Conservation (phyloP, 2,329 filamentous ascomycete species). For the Lasiodiplodia hormozganensis region DNA sequence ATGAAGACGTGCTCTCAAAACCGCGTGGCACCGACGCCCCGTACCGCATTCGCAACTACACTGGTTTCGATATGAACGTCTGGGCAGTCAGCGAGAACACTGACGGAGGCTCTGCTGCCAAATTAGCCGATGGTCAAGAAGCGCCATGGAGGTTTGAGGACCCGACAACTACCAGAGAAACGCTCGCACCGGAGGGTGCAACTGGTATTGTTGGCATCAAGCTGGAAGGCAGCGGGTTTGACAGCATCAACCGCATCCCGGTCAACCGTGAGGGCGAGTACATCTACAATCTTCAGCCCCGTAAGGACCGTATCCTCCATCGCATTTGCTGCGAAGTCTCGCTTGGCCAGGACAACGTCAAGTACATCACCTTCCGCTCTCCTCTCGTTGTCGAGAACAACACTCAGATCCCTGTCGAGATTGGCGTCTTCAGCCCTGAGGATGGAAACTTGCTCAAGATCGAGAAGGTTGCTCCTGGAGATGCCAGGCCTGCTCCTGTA, state of each 20-base stretch:
- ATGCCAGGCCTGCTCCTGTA: slow-evolving; percentile 87
- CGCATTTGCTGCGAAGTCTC: slow-evolving; percentile 90
- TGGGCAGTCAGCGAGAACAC: slow-evolving; percentile 76
- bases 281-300: slow-evolving; percentile 86
- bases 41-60: slow-evolving; percentile 93
- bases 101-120: slow-evolving; percentile 73
- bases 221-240: slow-evolving; percentile 92
- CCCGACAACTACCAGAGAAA: slow-evolving; percentile 95
- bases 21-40: slow-evolving; percentile 90
- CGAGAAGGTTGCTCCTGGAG: slow-evolving; percentile 94
- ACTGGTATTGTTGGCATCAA: slow-evolving; percentile 81
- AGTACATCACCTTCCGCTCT: slow-evolving; percentile 94
- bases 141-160: slow-evolving; percentile 96
- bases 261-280: slow-evolving; percentile 95
- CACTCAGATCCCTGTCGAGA: slow-evolving; percentile 92
- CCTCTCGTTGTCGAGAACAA: slow-evolving; percentile 93
- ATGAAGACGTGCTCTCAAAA: slow-evolving; percentile 92
- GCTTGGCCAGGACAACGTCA: slow-evolving; percentile 93
- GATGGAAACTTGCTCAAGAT: slow-evolving; percentile 94
- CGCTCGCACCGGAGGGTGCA: slow-evolving; percentile 81
- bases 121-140: slow-evolving; percentile 87
- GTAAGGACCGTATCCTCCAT: slow-evolving; percentile 84
- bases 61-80: slow-evolving; percentile 86
- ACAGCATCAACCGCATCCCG: slow-evolving; percentile 84
- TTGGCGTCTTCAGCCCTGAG: slow-evolving; percentile 87